Base-by-base conservation (phyloP, 768 basidiomycete species). In the Kwoniella mangroviensis region DNA sequence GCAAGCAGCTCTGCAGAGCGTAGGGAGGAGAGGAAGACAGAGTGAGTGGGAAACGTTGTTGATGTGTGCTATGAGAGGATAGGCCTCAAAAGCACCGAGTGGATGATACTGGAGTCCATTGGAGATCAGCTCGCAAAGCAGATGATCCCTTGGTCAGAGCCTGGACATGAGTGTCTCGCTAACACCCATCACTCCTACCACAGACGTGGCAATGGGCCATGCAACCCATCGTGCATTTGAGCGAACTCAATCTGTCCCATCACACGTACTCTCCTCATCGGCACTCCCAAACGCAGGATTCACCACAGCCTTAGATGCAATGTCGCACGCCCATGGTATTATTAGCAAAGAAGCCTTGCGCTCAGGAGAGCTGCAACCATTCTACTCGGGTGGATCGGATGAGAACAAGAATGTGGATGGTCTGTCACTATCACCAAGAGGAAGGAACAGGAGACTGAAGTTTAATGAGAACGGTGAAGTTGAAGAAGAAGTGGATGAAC, bases 191-290 rank as follows among this genome's bases (percentile, higher is more conserved):
- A 34, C 34, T 34, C 34, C 6, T 19, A 49, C 45, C 45, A 19
- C 45, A 69, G 68, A 34, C 52, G 68, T 69, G 1, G 41, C 61
- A 21, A 63, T 63, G 62, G 68, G 68, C 19, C 68, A 63, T 26
- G 59, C 63, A 15, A 69, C 72, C 15, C 60, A 65, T 26, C 52
- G 59, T 3, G 53, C 73, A 19, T 74, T 76, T 28, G 69, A 71
- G 13, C 68, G 75, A 28, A 74, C 75, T 21, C 75, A 75, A 63
- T 74, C 73, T 9, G 65, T 71, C 70, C 67, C 51, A 49, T 58
- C 63, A 34, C 57, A 62, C 43, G 54, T 69, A 22, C 54, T 58
- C 10, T n/a, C 22, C 19, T 24, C 65, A 28, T 59, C 66, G 1
- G 21, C 59, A 22, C 56, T 43, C 1, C 61, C 60, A n/a, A 59